A percentile compares a stretch with the other conserved stretches of the same genome.
These are phyloP conservation scores for Conringia planisiliqua DNA, from an alignment of 345 rosid genomes.

Conservation along the genomic window DNA sequence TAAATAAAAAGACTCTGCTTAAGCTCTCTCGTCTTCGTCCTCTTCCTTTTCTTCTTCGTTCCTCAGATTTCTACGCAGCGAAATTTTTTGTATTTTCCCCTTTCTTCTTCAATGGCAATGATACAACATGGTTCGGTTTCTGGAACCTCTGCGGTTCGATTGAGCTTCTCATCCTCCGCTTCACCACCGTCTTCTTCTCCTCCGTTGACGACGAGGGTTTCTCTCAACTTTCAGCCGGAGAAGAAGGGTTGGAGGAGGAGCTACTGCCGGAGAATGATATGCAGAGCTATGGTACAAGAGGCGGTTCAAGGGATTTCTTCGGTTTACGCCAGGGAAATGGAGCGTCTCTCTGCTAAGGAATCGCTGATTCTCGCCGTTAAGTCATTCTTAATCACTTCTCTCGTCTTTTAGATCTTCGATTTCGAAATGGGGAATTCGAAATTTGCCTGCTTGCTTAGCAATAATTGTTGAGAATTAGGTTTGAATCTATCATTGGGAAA, in stretches of 20 bases:
- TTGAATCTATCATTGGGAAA: background rate
- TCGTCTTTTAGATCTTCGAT: background rate
- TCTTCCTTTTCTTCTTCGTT: constrained; percentile 25
- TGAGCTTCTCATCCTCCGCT: constrained; percentile 17
- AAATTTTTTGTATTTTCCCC: background rate
- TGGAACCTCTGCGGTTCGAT: constrained; percentile 16
- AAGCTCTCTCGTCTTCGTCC: background rate
- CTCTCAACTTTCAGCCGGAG: constrained; percentile 29
- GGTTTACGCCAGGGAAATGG: constrained; percentile 89
- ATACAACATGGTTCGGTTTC: constrained; percentile 22
- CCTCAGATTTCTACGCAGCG: constrained; percentile 22
- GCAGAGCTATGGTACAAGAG: constrained; percentile 66
- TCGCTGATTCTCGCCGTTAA: constrained; percentile 89
- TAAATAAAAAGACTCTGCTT: background rate
- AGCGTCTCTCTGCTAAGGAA: constrained; percentile 94
- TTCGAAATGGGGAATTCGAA: background rate
- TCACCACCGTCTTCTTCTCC: background rate
- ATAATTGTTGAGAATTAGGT: background rate
- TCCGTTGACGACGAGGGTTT: constrained; percentile 7
- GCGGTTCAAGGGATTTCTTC: constrained; percentile 70
- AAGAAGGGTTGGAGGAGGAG: constrained; percentile 18
- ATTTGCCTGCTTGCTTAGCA: background rate
- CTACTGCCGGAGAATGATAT: constrained; percentile 19
- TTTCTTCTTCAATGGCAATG: constrained; percentile 24
- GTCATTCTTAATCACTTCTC: background rate